A percentile compares a stretch with the other conserved stretches of the same genome.
These are phyloP conservation scores for Smittium culicis DNA, from an alignment of 371 early-diverging fungal genomes.

Conservation along the genomic window DNA sequence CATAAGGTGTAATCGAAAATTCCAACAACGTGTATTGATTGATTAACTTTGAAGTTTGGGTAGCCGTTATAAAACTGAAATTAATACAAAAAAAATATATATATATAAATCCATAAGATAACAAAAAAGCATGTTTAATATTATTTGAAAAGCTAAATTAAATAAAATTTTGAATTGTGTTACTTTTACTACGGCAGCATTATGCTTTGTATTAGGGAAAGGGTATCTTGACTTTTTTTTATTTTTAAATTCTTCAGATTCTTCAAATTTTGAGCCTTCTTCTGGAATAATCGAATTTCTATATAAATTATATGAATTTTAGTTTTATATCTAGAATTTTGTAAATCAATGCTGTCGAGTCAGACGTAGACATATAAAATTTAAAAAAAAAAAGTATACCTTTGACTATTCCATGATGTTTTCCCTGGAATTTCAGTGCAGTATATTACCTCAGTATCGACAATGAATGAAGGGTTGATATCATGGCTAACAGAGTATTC, in stretches of 20 bases:
- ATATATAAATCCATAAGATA: too few relatives aligned
- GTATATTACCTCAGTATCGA: constrained; percentile 11
- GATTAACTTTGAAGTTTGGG: constrained; percentile 8
- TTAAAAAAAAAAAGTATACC: too few relatives aligned
- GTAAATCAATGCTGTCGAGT: too few relatives aligned
- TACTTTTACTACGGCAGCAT: constrained; percentile 9
- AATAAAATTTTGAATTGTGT: too few relatives aligned
- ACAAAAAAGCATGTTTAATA: too few relatives aligned
- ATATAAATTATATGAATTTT: too few relatives aligned
- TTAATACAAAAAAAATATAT: too few relatives aligned
- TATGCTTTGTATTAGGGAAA: constrained; percentile 4
- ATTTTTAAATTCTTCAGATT: background rate
- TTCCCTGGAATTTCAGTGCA: constrained; percentile 10
- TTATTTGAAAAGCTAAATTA: too few relatives aligned
- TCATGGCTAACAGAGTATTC: background rate
- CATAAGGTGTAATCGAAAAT: constrained; percentile 12
- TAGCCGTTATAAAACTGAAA: constrained; percentile 7
- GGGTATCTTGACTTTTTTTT: constrained; percentile 5
- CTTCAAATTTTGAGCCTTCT: too few relatives aligned
- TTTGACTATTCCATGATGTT: constrained; percentile 1
- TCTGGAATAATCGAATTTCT: too few relatives aligned
- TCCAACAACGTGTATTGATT: constrained; percentile 15
- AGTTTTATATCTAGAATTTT: too few relatives aligned
- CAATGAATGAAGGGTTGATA: background rate
- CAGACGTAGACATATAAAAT: too few relatives aligned